A percentile compares a stretch with the other conserved stretches of the same genome.
Conservation (phyloP, 2,329 filamentous ascomycete species). For the Scedosporium aurantiacum region DNA sequence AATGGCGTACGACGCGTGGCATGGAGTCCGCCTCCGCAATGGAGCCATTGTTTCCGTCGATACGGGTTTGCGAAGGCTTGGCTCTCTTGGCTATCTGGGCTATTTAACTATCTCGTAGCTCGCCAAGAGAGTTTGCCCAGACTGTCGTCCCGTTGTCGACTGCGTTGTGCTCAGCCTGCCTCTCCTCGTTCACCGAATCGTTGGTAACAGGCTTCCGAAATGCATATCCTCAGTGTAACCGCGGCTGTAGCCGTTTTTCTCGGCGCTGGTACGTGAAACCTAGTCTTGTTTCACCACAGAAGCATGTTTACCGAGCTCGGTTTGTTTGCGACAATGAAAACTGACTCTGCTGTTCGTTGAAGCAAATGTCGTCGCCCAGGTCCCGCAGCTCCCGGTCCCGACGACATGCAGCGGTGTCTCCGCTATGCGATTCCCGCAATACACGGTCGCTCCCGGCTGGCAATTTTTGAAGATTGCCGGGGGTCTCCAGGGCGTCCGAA, state of each 20-base stretch:
- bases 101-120: not conserved
- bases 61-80: not conserved
- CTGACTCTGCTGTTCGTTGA: not conserved
- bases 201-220: not conserved
- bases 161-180: not conserved
- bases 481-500: not conserved
- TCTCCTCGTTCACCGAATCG: not conserved
- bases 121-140: not conserved
- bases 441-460: conserved; percentile 4
- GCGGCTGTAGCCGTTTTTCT: conserved; percentile 1
- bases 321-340: too few species aligned
- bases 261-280: not conserved
- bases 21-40: not conserved
- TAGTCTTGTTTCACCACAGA: not conserved
- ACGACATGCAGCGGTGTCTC: conserved; percentile 1
- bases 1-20: not conserved
- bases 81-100: not conserved
- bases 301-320: too few species aligned
- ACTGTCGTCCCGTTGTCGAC: not conserved
- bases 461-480: conserved; percentile 2
- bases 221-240: not conserved
- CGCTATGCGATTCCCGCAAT: conserved; percentile 3
- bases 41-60: not conserved
- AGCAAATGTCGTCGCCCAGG: conserved; percentile 3
- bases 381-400: conserved; percentile 1